A percentile compares a stretch with the other conserved stretches of the same genome.
phyloP scores from a whole-genome alignment of 2,329 filamentous ascomycete genomes.

The Ophiostoma novo-ulmi region DNA sequence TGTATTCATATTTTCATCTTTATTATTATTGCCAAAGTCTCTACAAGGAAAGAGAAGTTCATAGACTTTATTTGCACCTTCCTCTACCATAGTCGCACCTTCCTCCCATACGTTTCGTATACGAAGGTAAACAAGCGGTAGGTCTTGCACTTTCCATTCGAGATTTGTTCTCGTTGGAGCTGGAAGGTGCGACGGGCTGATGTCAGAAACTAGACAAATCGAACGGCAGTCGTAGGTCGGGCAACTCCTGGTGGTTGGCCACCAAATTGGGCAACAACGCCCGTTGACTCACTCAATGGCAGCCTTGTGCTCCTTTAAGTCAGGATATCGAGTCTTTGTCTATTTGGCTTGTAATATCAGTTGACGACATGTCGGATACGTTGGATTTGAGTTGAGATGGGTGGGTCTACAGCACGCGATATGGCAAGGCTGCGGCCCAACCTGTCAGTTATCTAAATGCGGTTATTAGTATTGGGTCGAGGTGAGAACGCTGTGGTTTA shows the following conservation, averaged over 20 bases:
- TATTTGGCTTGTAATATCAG: too few species aligned
- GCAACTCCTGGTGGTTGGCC: not conserved
- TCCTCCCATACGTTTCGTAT: not conserved
- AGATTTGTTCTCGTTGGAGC: not conserved
- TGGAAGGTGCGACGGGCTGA: not conserved
- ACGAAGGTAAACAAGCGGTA: not conserved
- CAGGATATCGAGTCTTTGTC: not conserved
- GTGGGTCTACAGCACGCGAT: constrained; percentile 20
- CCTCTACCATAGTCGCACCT: not conserved
- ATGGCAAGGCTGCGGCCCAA: constrained; percentile 21
- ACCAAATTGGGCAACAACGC: not conserved
- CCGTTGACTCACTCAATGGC: constrained; percentile 21
- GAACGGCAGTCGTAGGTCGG: not conserved
- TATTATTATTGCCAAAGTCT: not conserved
- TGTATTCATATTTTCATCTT: not conserved
- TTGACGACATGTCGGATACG: not conserved
- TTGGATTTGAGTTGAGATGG: not conserved
- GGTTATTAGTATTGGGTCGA: not conserved
- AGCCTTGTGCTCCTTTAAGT: constrained; percentile 16
- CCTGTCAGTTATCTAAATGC: not conserved
- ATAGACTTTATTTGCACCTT: not conserved
- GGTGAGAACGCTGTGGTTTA: not conserved
- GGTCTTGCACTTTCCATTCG: not conserved
- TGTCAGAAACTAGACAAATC: not conserved
- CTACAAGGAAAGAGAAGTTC: not conserved